Conservation (phyloP, 768 basidiomycete genomes). For the Rhodotorula paludigena region DNA sequence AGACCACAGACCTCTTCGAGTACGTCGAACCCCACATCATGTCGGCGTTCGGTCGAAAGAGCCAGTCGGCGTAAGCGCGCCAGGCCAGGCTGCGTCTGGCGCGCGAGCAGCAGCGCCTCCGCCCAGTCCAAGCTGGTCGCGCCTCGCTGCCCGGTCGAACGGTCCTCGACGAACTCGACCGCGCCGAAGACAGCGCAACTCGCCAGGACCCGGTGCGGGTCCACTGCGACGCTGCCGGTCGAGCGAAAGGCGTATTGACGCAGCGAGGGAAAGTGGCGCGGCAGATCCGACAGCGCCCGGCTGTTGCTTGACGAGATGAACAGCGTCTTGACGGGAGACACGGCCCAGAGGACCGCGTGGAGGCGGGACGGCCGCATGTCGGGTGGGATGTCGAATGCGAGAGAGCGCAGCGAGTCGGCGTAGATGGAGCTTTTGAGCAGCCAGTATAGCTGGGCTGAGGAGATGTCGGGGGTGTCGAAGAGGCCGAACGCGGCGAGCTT, state of each 20-base stretch:
- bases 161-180: not conserved
- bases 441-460: slow-evolving; percentile 16
- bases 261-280: slow-evolving; percentile 18
- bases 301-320: no score
- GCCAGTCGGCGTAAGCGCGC: not conserved
- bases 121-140: not conserved
- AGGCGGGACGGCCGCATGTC: not conserved
- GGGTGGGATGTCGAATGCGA: slow-evolving; percentile 14
- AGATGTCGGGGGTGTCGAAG: not conserved
- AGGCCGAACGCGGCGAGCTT: slow-evolving; percentile 12
- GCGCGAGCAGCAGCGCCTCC: not conserved
- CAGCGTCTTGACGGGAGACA: slow-evolving; percentile 5
- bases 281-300: slow-evolving; percentile 8
- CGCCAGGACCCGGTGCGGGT: not conserved
- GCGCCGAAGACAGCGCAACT: not conserved
- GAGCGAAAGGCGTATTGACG: not conserved
- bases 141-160: no score
- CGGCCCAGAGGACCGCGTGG: slow-evolving; percentile 15
- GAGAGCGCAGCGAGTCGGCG: slow-evolving; percentile 21
- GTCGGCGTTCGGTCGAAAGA: not conserved
- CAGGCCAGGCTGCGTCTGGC: not conserved
- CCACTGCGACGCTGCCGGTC: not conserved
- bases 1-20: not conserved
- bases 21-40: not conserved
- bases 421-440: slow-evolving; percentile 11